Evolutionary conservation across 1,139 yeast species (phyloP), one percentile per base, ranked within the genome.

Genomic region (Hyphopichia pseudoburtonii): DNA sequence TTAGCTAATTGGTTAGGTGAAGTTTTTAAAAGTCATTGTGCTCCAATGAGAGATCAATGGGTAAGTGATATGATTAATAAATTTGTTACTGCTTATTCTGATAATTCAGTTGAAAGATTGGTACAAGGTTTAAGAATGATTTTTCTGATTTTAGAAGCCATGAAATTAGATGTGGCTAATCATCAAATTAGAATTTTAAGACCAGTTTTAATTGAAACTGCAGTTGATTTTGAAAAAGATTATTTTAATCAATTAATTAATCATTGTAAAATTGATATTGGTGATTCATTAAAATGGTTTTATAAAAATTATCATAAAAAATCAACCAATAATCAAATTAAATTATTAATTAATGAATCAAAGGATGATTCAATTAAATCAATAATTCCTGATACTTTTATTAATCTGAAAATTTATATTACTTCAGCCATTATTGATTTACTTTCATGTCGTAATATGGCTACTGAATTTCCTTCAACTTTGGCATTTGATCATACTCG

Each of bases 131-230:
- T 90, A 38, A 74, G 92, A 42, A 76, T 82, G 65, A 76, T 87
- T 15, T 88, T 90, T 58, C 86, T 86, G 46, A 86, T 90, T 42
- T 68, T 90, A 48, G 97, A 89, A 59, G 94, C 95, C n/a, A 89
- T 90, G 96, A 90, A 90, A 60, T 71, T 90, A 48, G 97, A 90
- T 55, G 95, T 89, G 38, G 96, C 97, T 15, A 90, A 90, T 61
- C 96, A 90, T 59, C 97, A 89, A 62, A 87, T 90, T 40, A 74
- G 96, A 50, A 80, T 88, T 19, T 68, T 89, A 40, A 76, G 96
- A 51, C 95, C 96, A 2, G 84, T 86, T 11, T 70, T 90, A 35
- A 80, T 89, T 43, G 92, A 88, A 51, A 86, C 95, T 22, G 95
- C 96, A 2, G 84, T 86, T n/a, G 92, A 86, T 48, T 87, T 90